Base-by-base conservation (phyloP, 129 eudicot species). In the Cynara cardunculus region DNA sequence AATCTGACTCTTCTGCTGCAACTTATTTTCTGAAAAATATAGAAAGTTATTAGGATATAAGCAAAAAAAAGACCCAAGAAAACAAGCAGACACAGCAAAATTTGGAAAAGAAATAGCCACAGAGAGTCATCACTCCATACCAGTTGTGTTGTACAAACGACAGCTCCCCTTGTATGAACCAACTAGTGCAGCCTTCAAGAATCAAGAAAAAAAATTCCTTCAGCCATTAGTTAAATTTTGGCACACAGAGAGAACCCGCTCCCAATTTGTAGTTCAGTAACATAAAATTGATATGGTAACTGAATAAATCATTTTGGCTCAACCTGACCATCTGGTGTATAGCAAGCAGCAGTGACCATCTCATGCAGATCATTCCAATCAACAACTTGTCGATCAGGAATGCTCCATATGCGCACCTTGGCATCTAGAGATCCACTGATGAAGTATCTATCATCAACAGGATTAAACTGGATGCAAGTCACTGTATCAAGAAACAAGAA, bases 271-370 rank as follows among this genome's bases (percentile, higher is more conserved):
- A 68, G 62, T 69, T 64, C 61, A 65, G 69, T 66, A 74, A 67
- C 69, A 71, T 75, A 49, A 79, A 78, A 32, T 37, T 28, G 56
- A 77, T 32, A 61, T 28, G 25, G 81, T 77, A 61, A 69, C 53
- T 69, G 3, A 22, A 77, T 21, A 62, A 76, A 59, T 73, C 22
- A 66, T 8, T 59, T 56, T 62, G 80, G 83, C 19, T 89, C 88
- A 80, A 95, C 99, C 99, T 95, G 97, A 72, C 99, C 99, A 85
- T 95, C 99, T 16, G 99, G 99, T 77, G 97, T 92, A 71, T 95
- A 95, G 83, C 99, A 95, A 76, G 99, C 99, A 75, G 99, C 96
- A 78, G 99, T 95, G 85, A 95, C 97, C 99, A 95, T 95, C 81
- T 95, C 99, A 91, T 92, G 97, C 82, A 95, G 84, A 89, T 95